Evolutionary conservation across 148 eudicot genomes (phyloP), one percentile per base, ranked within the genome.

Genomic region (Rhododendron simsii): DNA sequence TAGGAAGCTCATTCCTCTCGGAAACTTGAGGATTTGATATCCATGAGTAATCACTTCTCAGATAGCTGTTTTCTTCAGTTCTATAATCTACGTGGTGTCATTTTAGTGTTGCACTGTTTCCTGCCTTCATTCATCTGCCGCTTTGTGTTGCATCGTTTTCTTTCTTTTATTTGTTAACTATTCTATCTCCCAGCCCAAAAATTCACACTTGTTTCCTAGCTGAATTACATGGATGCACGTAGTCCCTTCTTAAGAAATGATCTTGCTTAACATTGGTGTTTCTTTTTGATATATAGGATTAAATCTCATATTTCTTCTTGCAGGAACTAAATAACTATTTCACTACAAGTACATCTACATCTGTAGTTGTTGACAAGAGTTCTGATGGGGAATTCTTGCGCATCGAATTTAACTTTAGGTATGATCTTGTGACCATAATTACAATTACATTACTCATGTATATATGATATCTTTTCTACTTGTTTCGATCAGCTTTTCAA

Each of bases 391-490:
- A 96, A 78, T 91, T 92, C 91, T 89, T 96, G 84, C 98, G 97
- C 71, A 91, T 96, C 85, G 97, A 93, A 86, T 96, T 96, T 84
- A 94, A 95, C 88, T 87, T 96, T 80, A 96, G 98, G 99, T 95
- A 85, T 44, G 79, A 5, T 75, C 65, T n/a, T n/a, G 53, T 39
- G 47, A 48, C n/a, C 35, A 79, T 50, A 61, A 33, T 33, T 84
- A 13, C 59, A 61, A 33, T 33, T 84, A 13, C 59, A 33, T 33
- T 53, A 28, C 44, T 53, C 44, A 35, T 51, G 10, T 51, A 81
- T 10, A 37, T 51, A 3, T 11, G 35, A 8, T 41, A 41, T 51
- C 2, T 47, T 84, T 48, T 84, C 21, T 48, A 65, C 47, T 61
- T 69, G 14, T 71, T 50, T 48, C 37, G 28, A 20, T 28, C 47